These are phyloP conservation scores for Graphilbum sp. DNA, from an alignment of 2,329 filamentous ascomycete species.

Conservation along the genomic window DNA sequence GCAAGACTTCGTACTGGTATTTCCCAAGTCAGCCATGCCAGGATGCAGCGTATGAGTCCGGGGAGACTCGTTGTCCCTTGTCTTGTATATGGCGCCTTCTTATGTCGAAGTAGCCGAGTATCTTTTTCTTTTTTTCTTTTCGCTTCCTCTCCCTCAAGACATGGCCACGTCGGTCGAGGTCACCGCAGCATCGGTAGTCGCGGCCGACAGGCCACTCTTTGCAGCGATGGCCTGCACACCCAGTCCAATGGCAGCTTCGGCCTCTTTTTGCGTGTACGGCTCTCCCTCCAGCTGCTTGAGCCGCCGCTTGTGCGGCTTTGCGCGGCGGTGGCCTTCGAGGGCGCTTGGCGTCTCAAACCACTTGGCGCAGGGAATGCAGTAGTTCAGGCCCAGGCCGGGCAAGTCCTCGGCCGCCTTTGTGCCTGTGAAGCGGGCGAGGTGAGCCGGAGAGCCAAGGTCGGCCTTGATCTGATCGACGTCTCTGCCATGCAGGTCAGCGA, in stretches of 20 bases:
- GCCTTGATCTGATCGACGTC: slow-evolving; percentile 85
- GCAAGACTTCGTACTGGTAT: too few relatives aligned
- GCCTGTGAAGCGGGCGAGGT: slow-evolving; percentile 63
- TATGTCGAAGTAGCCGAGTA: too few relatives aligned
- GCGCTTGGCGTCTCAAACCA: slow-evolving; percentile 84
- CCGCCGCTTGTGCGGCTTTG: slow-evolving; percentile 90
- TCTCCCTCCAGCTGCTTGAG: slow-evolving; percentile 73
- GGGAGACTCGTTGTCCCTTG: too few relatives aligned
- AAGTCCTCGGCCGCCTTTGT: slow-evolving; percentile 73
- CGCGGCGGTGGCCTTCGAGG: slow-evolving; percentile 58
- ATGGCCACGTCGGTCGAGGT: neutral
- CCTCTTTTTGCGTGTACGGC: slow-evolving; percentile 72
- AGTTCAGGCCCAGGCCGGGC: slow-evolving; percentile 69
- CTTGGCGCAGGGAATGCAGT: slow-evolving; percentile 88
- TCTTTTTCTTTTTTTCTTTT: too few relatives aligned
- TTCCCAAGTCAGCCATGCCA: too few relatives aligned
- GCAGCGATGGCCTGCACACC: slow-evolving; percentile 2
- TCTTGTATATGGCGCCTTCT: too few relatives aligned
- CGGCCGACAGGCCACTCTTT: neutral
- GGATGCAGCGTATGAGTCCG: too few relatives aligned
- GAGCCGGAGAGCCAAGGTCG: slow-evolving; percentile 63
- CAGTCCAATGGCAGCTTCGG: slow-evolving; percentile 58
- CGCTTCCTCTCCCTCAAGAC: neutral
- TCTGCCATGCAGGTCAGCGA: slow-evolving; percentile 29
- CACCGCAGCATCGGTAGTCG: neutral